These are phyloP conservation scores for Tremella mesenterica DNA, from an alignment of 768 basidiomycete genomes.

Conservation along the genomic window DNA sequence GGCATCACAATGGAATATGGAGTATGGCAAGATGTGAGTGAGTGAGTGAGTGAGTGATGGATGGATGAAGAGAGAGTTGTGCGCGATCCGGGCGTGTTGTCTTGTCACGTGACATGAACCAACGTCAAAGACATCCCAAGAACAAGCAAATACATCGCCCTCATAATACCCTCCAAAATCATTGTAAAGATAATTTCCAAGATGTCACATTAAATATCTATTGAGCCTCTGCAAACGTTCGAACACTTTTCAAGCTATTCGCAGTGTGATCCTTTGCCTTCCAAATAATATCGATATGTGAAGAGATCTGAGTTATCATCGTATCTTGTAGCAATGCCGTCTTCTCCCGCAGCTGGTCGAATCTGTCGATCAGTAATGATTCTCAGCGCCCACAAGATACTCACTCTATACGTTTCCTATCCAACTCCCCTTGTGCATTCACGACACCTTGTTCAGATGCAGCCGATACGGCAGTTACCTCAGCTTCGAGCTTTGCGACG, in stretches of 20 bases:
- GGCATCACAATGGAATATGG: too few species aligned
- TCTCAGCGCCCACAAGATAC: conserved; percentile 5
- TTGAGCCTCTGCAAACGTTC: conserved; percentile 32
- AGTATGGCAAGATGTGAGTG: too few species aligned
- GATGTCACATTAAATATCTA: background rate
- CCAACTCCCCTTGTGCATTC: conserved; percentile 34
- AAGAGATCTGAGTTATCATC: conserved; percentile 23
- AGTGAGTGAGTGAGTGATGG: too few species aligned
- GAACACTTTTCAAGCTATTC: conserved; percentile 27
- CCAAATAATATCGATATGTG: conserved; percentile 35
- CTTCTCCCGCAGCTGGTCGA: conserved; percentile 32
- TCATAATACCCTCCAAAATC: background rate
- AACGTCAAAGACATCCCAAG: too few species aligned
- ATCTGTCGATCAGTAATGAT: conserved; percentile 10
- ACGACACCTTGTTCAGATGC: conserved; percentile 41
- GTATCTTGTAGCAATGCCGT: conserved; percentile 24
- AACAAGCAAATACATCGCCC: background rate
- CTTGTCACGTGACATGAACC: too few species aligned
- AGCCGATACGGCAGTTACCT: conserved; percentile 35
- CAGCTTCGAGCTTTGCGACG: conserved; percentile 33
- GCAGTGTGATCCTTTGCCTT: conserved; percentile 39
- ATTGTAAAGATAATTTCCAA: background rate
- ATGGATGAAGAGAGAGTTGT: too few species aligned
- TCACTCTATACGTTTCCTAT: conserved; percentile 38
- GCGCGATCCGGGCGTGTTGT: too few species aligned